phyloP scores from a whole-genome alignment of 768 basidiomycete genomes.

The Exidia glandulosa region DNA sequence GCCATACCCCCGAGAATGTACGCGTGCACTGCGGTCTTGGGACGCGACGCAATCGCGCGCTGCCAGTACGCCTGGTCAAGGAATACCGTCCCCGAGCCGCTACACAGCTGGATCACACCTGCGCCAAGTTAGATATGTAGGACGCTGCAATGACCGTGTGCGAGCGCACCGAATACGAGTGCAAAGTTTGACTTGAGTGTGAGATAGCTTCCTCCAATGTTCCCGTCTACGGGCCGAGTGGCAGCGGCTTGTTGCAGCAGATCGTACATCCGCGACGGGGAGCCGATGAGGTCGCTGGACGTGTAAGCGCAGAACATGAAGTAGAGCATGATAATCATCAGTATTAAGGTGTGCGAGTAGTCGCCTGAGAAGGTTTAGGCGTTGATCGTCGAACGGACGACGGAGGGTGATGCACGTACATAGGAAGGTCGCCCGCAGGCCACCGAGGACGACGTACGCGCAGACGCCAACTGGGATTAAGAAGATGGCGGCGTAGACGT shows the following conservation, averaged over 20 bases:
- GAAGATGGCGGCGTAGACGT: constrained; percentile 32
- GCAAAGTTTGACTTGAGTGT: constrained; percentile 45
- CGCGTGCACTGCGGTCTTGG: constrained; percentile 21
- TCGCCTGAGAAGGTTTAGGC: constrained; percentile 35
- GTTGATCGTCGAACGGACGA: constrained; percentile 26
- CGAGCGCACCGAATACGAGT: constrained; percentile 28
- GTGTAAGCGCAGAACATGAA: constrained; percentile 24
- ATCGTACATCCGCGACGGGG: constrained; percentile 31
- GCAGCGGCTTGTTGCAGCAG: constrained; percentile 35
- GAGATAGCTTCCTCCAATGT: constrained; percentile 39
- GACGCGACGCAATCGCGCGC: constrained; percentile 29
- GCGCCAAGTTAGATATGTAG: background rate
- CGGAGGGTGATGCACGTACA: constrained; percentile 9
- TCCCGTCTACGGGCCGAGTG: constrained; percentile 37
- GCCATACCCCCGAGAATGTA: constrained; percentile 48
- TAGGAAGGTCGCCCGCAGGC: constrained; percentile 24
- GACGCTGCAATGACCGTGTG: constrained; percentile 29
- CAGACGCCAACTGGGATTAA: constrained; percentile 35
- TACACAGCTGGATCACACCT: constrained; percentile 3
- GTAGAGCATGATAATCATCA: constrained; percentile 29
- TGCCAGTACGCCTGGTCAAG: constrained; percentile 39
- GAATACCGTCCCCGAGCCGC: constrained; percentile 8
- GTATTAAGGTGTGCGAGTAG: constrained; percentile 34
- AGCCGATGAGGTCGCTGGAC: constrained; percentile 29
- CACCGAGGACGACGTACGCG: constrained; percentile 26